Evolutionary conservation across 2,329 filamentous ascomycete genomes (phyloP), one percentile per base, ranked within the genome.

Genomic region (Ceratocystis huliohia): DNA sequence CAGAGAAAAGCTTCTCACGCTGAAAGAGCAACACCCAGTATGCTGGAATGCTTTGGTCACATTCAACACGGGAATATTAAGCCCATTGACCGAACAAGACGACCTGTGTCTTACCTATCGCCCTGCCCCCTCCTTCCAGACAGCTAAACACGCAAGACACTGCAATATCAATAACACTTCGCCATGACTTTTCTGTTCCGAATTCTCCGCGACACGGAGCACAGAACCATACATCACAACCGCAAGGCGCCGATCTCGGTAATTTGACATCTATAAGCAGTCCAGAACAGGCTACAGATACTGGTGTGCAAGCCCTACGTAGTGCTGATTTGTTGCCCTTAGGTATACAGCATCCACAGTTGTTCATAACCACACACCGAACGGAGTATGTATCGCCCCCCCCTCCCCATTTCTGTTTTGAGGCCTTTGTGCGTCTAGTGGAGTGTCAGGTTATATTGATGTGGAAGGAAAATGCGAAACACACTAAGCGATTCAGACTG

Each of bases 401-500:
- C 10, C 7, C 30, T 2, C 10, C 8, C 33, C 33, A 10, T 41
- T 33, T 59, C 6, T 20, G 30, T 17, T 41, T 13, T 37, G 25
- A 33, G 17, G 28, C 28, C 25, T 5, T 59, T 30, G 30, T 22
- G 17, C 25, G 8, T 37, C 28, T 37, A 30, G 28, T 59, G 5
- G 56, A 37, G 28, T 59, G 13, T 37, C 30, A 33, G 25, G 4
- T 59, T 30, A 37, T 30, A 37, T 37, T 59, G 28, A 59, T n/a
- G 30, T 59, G 56, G 30, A 33, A 59, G 56, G 33, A 37, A 5
- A 59, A 33, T 59, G 13, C 28, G 25, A 59, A 59, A 33, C 56
- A 37, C 28, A 37, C 25, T 59, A 37, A 37, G 56, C 56, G 56
- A 59, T 30, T 59, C 56, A 59, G 25, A 30, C 28, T 59, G 56